Evolutionary conservation across 2,329 filamentous ascomycete species (phyloP).

Genomic region (Sphaerulina musiva): DNA sequence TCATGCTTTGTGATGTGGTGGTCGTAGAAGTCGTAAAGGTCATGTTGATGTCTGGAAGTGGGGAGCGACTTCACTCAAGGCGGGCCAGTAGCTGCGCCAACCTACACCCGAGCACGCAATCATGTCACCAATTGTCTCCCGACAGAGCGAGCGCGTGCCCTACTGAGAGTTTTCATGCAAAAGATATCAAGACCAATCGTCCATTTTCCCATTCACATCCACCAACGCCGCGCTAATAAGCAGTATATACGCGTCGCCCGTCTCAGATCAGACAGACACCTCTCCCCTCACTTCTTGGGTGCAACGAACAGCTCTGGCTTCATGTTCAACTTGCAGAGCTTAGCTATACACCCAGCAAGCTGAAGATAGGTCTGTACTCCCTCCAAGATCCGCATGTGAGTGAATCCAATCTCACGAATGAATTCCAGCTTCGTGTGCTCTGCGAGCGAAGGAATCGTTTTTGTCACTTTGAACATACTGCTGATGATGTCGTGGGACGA

Average conservation of each 20-base stretch:
- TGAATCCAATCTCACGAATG: conserved; percentile 91
- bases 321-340: conserved; percentile 95
- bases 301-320: conserved; percentile 70
- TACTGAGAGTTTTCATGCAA: too few species aligned
- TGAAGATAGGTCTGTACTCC: conserved; percentile 93
- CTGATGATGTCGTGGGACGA: conserved; percentile 98
- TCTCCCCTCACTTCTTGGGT: conserved; percentile 24
- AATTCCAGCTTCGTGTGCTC: conserved; percentile 96
- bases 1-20: not conserved
- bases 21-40: not conserved
- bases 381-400: conserved; percentile 98
- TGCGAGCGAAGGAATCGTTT: conserved; percentile 83
- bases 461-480: conserved; percentile 98
- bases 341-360: conserved; percentile 83
- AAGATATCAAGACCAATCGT: not conserved
- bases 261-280: not conserved
- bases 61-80: not conserved
- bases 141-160: too few species aligned
- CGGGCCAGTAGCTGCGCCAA: not conserved
- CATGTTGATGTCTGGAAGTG: not conserved
- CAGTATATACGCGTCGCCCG: not conserved
- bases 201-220: conserved; percentile 1
- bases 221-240: conserved; percentile 29
- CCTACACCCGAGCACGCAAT: too few species aligned
- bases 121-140: too few species aligned